A percentile compares a stretch with the other conserved stretches of the same genome.
These are phyloP conservation scores for Raddia guianensis DNA, from an alignment of 176 grass and related monocot species.

Conservation along the genomic window DNA sequence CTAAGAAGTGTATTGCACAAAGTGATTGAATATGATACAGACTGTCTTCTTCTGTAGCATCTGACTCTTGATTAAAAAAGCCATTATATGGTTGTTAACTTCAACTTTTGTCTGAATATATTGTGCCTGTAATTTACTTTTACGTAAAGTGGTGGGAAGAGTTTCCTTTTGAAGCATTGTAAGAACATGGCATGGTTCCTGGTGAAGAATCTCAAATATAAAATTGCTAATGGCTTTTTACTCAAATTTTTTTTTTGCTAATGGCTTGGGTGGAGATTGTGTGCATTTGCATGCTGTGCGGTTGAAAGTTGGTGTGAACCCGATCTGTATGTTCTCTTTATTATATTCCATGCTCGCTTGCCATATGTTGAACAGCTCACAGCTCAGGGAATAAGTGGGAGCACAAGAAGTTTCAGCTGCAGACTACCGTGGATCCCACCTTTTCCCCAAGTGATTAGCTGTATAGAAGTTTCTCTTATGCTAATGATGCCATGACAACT, in stretches of 20 bases:
- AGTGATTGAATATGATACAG: conserved; percentile 35
- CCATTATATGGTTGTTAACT: background rate
- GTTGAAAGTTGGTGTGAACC: conserved; percentile 12
- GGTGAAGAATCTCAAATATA: conserved; percentile 10
- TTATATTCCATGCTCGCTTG: conserved; percentile 29
- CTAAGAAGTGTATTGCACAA: conserved; percentile 41
- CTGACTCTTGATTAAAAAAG: conserved; percentile 12
- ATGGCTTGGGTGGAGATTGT: background rate
- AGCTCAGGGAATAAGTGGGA: background rate
- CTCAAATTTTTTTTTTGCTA: too few species aligned
- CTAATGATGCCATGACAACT: background rate
- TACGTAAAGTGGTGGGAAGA: conserved; percentile 17
- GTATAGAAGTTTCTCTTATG: conserved; percentile 3
- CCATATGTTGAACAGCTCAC: conserved; percentile 11
- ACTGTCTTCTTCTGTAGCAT: conserved; percentile 15
- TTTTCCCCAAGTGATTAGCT: background rate
- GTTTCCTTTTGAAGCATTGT: background rate
- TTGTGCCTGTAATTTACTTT: background rate
- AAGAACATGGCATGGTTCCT: conserved; percentile 23
- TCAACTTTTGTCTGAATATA: conserved; percentile 18
- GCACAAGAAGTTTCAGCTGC: conserved; percentile 36
- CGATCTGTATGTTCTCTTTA: conserved; percentile 32
- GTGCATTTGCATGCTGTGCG: background rate
- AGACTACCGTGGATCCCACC: conserved; percentile 38
- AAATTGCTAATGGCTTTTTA: background rate